phyloP scores from a whole-genome alignment of 2,329 filamentous ascomycete genomes.

The Colletotrichum paranaense region DNA sequence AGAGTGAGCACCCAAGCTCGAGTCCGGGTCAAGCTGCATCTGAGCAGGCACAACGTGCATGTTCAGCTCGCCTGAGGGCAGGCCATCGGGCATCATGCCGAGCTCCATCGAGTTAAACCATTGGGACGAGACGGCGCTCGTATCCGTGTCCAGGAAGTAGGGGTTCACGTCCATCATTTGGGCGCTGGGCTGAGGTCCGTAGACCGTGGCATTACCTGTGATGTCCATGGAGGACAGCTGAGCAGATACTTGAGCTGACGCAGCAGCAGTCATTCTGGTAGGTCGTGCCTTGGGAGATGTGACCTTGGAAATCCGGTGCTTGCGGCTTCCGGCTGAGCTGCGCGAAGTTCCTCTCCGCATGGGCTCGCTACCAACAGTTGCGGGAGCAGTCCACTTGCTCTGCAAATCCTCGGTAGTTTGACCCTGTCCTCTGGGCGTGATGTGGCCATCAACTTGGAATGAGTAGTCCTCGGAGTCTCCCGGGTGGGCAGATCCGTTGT shows the following conservation, averaged over 20 bases:
- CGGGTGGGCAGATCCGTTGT: slow-evolving; percentile 60
- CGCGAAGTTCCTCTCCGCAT: slow-evolving; percentile 58
- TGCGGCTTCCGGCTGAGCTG: slow-evolving; percentile 58
- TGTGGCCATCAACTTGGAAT: slow-evolving; percentile 60
- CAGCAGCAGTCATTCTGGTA: slow-evolving; percentile 53
- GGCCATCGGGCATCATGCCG: slow-evolving; percentile 55
- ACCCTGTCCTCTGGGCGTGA: slow-evolving; percentile 64
- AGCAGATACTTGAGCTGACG: slow-evolving; percentile 60
- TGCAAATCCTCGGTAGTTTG: slow-evolving; percentile 58
- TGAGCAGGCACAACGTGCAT: slow-evolving; percentile 68
- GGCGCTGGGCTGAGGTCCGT: slow-evolving; percentile 50
- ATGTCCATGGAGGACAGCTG: slow-evolving; percentile 64
- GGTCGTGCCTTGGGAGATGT: slow-evolving; percentile 55
- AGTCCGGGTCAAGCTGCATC: slow-evolving; percentile 65
- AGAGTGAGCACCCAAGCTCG: slow-evolving; percentile 59
- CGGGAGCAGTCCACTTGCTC: slow-evolving; percentile 59
- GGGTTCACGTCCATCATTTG: slow-evolving; percentile 61
- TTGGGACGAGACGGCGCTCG: slow-evolving; percentile 58
- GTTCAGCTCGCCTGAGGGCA: slow-evolving; percentile 56
- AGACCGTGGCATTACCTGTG: slow-evolving; percentile 60
- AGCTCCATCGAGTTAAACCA: slow-evolving; percentile 62
- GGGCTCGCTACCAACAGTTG: slow-evolving; percentile 50
- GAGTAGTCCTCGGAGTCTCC: slow-evolving; percentile 67
- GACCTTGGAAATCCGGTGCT: slow-evolving; percentile 55
- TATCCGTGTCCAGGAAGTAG: slow-evolving; percentile 62